A percentile compares a stretch with the other conserved stretches of the same genome.
Evolutionary conservation across 108 stramenopile species (phyloP).

Genomic region (Mayamaea pseudoterrestris): DNA sequence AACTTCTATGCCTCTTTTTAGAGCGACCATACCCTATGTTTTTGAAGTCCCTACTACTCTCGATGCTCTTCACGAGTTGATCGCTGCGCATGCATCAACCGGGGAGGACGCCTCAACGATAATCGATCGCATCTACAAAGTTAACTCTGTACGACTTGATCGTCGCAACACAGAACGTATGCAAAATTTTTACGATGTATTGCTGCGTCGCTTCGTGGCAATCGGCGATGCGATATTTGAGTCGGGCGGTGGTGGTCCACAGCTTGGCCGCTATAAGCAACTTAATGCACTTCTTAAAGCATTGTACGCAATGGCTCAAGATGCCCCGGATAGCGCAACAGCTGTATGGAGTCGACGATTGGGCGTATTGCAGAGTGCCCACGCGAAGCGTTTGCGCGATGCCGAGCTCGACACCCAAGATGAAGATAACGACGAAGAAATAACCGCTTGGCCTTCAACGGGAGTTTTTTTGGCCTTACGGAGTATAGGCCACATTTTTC

Average conservation of each 20-base stretch:
- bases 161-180: slow-evolving; percentile 80
- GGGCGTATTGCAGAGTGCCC: slow-evolving; percentile 73
- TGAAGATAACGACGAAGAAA: slow-evolving; percentile 37
- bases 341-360: slow-evolving; percentile 75
- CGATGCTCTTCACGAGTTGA: slow-evolving; percentile 80
- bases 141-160: slow-evolving; percentile 75
- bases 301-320: slow-evolving; percentile 73
- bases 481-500: slow-evolving; percentile 79
- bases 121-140: slow-evolving; percentile 67
- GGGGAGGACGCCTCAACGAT: slow-evolving; percentile 71
- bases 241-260: slow-evolving; percentile 63
- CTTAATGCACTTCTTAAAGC: slow-evolving; percentile 52
- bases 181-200: slow-evolving; percentile 92
- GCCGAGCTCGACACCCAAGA: slow-evolving; percentile 35
- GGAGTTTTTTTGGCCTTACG: slow-evolving; percentile 77
- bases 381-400: slow-evolving; percentile 78
- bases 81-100: slow-evolving; percentile 62
- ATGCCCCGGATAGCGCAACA: slow-evolving; percentile 70
- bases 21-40: slow-evolving; percentile 79
- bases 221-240: slow-evolving; percentile 73
- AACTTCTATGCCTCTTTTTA: slow-evolving; percentile 18
- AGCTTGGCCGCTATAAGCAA: slow-evolving; percentile 62
- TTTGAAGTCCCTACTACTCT: slow-evolving; percentile 84
- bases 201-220: slow-evolving; percentile 78
- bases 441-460: slow-evolving; percentile 73